Evolutionary conservation across 2,329 filamentous ascomycete genomes (phyloP), one percentile per base, ranked within the genome.

Genomic region (Ophiostoma sp.): DNA sequence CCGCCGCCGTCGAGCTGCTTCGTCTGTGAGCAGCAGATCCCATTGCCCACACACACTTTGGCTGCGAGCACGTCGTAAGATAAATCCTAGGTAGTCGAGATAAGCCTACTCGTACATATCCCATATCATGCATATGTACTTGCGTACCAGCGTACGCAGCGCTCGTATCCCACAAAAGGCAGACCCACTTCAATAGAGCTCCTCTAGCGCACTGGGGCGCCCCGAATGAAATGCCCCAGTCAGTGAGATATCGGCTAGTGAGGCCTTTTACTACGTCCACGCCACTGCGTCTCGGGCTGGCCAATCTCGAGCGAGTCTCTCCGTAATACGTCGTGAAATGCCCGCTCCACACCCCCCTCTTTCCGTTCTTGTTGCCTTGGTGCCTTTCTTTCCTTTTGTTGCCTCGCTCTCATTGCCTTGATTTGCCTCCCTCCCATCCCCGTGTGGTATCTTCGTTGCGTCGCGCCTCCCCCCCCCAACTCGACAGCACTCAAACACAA

Each of bases 111-210:
- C n/a, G n/a, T n/a, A n/a, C 27, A 27, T 27, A 27, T 27, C 27
- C 27, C 27, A 27, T 27, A 27, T 27, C 27, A 27, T 27, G 27
- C 27, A 1, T 27, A 27, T 27, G 27, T 27, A 27, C 27, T 27
- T 27, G 27, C 27, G 27, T 27, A 27, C 27, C 49, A 27, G 49
- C 49, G 49, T 55, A 55, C 47, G 47, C 47, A 52, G 12, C 14
- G n/a, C n/a, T 27, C 49, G 49, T 55, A 27, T 36, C n/a, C 49
- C 12, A 44, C 42, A 5, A 44, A 9, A 7, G 4, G 5, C 47
- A 5, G 47, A 8, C 47, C 47, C 47, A 52, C 47, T 58, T 11
- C 52, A 58, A 36, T 62, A 62, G 47, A 62, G 58, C 58, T 62
- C 55, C n/a, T 36, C 38, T 62, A 62, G 58, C 27, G 58, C 9